phyloP scores from a whole-genome alignment of 2,329 filamentous ascomycete genomes.

The Claviceps maximensis region DNA sequence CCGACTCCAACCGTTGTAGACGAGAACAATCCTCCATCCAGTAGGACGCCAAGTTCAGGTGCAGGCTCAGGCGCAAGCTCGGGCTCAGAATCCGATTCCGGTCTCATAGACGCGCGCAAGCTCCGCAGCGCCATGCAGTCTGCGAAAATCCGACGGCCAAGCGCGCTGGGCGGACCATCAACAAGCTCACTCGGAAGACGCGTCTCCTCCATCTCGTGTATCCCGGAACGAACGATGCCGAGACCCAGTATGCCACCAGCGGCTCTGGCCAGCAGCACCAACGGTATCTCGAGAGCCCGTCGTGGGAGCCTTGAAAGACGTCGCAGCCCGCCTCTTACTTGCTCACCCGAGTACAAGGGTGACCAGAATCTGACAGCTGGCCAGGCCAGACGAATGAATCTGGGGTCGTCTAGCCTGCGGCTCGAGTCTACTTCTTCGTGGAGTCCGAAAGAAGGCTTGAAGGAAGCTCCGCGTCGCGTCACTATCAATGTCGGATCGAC shows the following conservation, averaged over 20 bases:
- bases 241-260: conserved; percentile 29
- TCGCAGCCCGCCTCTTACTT: conserved; percentile 39
- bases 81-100: conserved; percentile 37
- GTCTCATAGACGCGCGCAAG: conserved; percentile 38
- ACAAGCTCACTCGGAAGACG: conserved; percentile 25
- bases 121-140: conserved; percentile 41
- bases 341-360: conserved; percentile 30
- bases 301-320: conserved; percentile 37
- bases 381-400: conserved; percentile 45
- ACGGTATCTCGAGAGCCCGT: conserved; percentile 42
- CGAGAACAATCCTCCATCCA: conserved; percentile 39
- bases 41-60: conserved; percentile 16
- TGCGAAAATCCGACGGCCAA: conserved; percentile 30
- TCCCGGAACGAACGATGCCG: conserved; percentile 14
- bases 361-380: conserved; percentile 35
- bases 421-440: conserved; percentile 14
- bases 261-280: conserved; percentile 33
- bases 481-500: conserved; percentile 22
- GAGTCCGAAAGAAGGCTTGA: conserved; percentile 13
- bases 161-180: conserved; percentile 23
- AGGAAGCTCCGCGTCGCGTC: conserved; percentile 20
- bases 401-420: conserved; percentile 25
- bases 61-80: conserved; percentile 25
- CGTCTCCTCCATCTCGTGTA: conserved; percentile 30
- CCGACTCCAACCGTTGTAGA: conserved; percentile 27